phyloP scores from a whole-genome alignment of 1,284 basidiomycete species.

The Rhodotorula sp. region DNA sequence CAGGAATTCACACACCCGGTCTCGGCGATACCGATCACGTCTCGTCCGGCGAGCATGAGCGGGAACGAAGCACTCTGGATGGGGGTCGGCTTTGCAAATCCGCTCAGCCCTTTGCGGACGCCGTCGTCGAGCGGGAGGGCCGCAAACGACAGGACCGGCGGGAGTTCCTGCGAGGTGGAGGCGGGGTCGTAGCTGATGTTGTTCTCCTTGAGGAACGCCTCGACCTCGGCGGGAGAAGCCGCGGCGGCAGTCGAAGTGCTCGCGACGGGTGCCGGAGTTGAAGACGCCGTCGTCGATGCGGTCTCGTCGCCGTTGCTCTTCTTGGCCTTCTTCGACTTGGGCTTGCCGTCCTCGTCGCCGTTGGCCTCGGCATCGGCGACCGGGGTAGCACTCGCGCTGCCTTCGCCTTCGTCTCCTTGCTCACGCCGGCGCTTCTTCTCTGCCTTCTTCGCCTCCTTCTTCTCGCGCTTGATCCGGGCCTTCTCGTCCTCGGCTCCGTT shows the following conservation, averaged over 20 bases:
- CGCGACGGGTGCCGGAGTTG: conserved; percentile 26
- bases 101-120: conserved; percentile 62
- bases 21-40: conserved; percentile 93
- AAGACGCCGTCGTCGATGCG: conserved; percentile 22
- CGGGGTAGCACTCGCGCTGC: conserved; percentile 46
- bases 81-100: conserved; percentile 86
- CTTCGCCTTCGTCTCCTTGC: background rate
- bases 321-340: conserved; percentile 30
- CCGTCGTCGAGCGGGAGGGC: conserved; percentile 64
- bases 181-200: conserved; percentile 64
- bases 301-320: conserved; percentile 34
- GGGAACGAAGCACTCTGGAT: conserved; percentile 88
- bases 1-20: conserved; percentile 63
- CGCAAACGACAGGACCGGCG: conserved; percentile 74
- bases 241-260: conserved; percentile 20
- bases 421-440: conserved; percentile 48
- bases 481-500: conserved; percentile 18
- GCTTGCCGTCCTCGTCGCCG: conserved; percentile 42
- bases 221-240: conserved; percentile 53
- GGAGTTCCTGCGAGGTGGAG: conserved; percentile 55
- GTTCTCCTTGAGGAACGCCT: conserved; percentile 68
- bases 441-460: conserved; percentile 71
- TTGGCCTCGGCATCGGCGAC: conserved; percentile 42
- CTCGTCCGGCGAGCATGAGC: conserved; percentile 37
- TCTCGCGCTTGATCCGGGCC: conserved; percentile 79